Percentiles rank a stretch among this genome's conserved stretches.
These are phyloP conservation scores for Rhodocollybia butyracea DNA, from an alignment of 768 basidiomycete species.

Conservation along the genomic window DNA sequence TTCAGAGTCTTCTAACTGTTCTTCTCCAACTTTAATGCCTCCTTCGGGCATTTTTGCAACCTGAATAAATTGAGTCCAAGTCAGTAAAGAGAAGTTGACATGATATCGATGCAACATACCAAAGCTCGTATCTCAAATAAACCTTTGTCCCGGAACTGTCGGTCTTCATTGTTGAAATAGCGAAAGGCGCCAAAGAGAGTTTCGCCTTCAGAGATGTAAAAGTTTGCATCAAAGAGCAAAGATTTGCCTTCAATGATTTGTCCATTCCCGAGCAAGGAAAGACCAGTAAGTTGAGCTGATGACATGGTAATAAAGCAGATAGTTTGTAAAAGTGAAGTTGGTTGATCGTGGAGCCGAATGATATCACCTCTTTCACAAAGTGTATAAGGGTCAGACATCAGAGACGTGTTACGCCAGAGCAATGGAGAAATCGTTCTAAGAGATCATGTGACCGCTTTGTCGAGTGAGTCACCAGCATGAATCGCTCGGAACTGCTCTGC, in stretches of 20 bases:
- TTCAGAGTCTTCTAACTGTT: not conserved
- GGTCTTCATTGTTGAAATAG: constrained; percentile 1
- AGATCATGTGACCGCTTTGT: too few species aligned
- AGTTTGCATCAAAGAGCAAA: constrained; percentile 9
- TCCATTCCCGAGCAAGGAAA: constrained; percentile 5
- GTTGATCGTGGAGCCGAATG: not conserved
- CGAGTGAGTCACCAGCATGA: too few species aligned
- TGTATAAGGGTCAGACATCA: not conserved
- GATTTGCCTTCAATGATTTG: not conserved
- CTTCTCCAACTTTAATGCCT: not conserved
- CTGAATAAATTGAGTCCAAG: not conserved
- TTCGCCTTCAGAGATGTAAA: constrained; percentile 5
- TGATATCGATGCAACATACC: not conserved
- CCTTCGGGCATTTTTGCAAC: not conserved
- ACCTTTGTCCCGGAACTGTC: not conserved
- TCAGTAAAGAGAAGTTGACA: not conserved
- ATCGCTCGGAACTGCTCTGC: not conserved
- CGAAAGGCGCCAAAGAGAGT: not conserved
- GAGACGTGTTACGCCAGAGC: too few species aligned
- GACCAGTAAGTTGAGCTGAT: not conserved
- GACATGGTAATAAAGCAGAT: not conserved
- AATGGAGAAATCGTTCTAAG: too few species aligned
- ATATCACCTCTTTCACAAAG: not conserved
- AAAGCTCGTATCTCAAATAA: not conserved
- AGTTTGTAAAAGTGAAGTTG: not conserved